Evolutionary conservation across 345 rosid genomes (phyloP), one percentile per base, ranked within the genome.

Genomic region (Cardamine chenopodiifolia): DNA sequence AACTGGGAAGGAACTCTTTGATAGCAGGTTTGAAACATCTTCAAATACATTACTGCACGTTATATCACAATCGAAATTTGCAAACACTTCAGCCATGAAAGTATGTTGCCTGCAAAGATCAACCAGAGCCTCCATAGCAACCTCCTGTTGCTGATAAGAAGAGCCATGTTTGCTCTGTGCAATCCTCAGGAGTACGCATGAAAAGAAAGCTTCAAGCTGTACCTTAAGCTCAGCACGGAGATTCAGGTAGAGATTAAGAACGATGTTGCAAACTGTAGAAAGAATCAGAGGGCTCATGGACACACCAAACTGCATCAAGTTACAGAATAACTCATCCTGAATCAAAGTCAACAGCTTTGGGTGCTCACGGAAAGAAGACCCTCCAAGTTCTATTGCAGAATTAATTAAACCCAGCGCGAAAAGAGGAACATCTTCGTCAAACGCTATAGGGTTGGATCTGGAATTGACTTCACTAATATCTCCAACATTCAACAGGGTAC

Each of bases 371-470:
- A 84, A 82, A 37, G 86, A 80, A 19, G 87, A 19, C 13, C 89
- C 89, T 68, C 86, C 91, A 75, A 87, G 81, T 76, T 90, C 96
- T 57, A 90, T 80, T 12, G 83, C 87, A 18, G 89, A 85, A 74
- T 87, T 87, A 63, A 90, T 90, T 74, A 90, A 85, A 70, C 96
- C 86, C 84, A 90, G 70, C 10, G 96, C 86, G 29, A 90, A 90
- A 19, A 90, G 85, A 17, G 92, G 96, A 70, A 90, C 89, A 62
- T 90, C 96, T 80, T 90, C 96, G 70, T 90, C 96, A 81, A 81
- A 83, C 29, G 92, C 87, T 47, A 90, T 82, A 11, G 92, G 82
- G 81, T 86, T 87, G 37, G 86, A 81, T 80, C 82, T 84, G 50
- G 90, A 75, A 73, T 73, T 86, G 64, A 74, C 71, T 64, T 82